phyloP scores from a whole-genome alignment of 2,329 filamentous ascomycete genomes.

The Apiospora saccharicola region DNA sequence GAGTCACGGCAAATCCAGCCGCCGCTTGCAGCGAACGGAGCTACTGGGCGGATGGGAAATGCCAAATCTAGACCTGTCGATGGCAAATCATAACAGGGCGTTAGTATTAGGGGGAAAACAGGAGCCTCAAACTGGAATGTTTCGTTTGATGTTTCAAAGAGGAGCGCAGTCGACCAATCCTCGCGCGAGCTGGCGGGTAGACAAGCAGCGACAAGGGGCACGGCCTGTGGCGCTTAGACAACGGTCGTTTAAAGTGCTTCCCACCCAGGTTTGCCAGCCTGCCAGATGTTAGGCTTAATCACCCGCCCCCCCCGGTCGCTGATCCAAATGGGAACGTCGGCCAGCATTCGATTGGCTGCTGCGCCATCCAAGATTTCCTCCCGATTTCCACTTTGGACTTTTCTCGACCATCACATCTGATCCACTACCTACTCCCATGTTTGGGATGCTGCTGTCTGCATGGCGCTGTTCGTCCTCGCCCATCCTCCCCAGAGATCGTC shows the following conservation, averaged over 20 bases:
- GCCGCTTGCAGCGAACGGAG: background rate
- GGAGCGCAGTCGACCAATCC: constrained; percentile 25
- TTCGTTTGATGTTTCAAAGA: constrained; percentile 32
- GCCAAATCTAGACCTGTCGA: background rate
- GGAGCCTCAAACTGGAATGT: constrained; percentile 25
- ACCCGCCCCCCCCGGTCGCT: background rate
- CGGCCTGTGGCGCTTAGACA: background rate
- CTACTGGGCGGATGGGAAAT: background rate
- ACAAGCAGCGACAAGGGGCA: background rate
- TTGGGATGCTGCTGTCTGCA: background rate
- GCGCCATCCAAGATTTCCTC: background rate
- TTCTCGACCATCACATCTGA: background rate
- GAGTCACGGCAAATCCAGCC: background rate
- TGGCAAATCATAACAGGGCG: background rate
- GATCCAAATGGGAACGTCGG: constrained; percentile 5
- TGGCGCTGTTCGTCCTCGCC: constrained; percentile 3
- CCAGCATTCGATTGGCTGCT: constrained; percentile 13
- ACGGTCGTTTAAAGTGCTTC: background rate
- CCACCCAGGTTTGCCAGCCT: background rate
- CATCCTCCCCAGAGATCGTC: constrained; percentile 15
- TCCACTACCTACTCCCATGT: background rate
- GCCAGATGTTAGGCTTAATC: too few species aligned
- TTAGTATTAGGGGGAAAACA: background rate
- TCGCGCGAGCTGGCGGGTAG: background rate
- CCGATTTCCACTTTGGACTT: background rate